Evolutionary conservation across 805 yeast genomes (phyloP), one percentile per base, ranked within the genome.

Genomic region (Yarrowia alimentaria): DNA sequence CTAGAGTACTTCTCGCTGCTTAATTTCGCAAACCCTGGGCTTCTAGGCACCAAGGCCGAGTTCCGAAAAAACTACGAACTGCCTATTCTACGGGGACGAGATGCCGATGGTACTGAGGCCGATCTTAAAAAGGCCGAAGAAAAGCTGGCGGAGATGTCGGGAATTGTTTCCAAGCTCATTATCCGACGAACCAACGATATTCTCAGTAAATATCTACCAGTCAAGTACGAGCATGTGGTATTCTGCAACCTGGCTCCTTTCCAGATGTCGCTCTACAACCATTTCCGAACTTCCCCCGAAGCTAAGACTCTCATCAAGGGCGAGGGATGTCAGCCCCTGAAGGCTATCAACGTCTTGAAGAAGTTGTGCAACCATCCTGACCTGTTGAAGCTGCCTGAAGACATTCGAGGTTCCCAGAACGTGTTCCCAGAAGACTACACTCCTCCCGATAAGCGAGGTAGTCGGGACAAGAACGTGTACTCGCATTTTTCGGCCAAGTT

Each of bases 341-440:
- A 85, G 57, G 95, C 96, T 0, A 91, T 93, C 61, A 95, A 93
- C 7, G 62, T 86, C 52, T 73, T 93, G 58, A 90, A 91, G 62
- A 93, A 93, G 64, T 72, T 93, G 28, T 91, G 98, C 66, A 93
- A 85, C 56, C 99, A 93, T 66, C 99, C 99, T 0, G 94, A 88
- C 61, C 68, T 93, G 51, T 64, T 93, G 35, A 75, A 81, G 54
- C 69, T 93, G 29, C 85, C 88, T 0, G 80, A 78, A 9, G 97
- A 89, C 55, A 69, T 88, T n/a, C 79, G 78, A 55, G 94, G 93
- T 0, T 72, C 79, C 24, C 82, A 77, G 1, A 58, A 67, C 11
- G 47, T 57, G 13, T 64, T 83, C 19, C 97, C 97, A 0, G 85
- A 80, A 1, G 94, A 85, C 51, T 91, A 85, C 61, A 72, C 68